Percentiles rank a stretch among this genome's conserved stretches.
These are phyloP conservation scores for Imleria badia DNA, from an alignment of 768 basidiomycete genomes.

Conservation along the genomic window DNA sequence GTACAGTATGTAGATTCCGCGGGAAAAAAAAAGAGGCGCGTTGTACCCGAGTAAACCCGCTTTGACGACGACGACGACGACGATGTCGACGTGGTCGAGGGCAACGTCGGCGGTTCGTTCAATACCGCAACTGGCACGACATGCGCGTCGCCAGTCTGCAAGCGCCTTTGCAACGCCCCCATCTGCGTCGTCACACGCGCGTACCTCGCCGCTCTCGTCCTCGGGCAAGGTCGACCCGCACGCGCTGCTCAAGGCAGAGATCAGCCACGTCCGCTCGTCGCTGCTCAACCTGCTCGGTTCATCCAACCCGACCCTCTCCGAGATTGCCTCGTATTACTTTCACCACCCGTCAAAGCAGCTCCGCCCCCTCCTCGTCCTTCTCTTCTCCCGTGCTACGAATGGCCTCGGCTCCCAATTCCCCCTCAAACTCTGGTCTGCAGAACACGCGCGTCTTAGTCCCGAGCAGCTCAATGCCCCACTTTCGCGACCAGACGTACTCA, in stretches of 20 bases:
- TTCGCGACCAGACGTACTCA: constrained; percentile 74
- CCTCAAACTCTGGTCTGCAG: constrained; percentile 59
- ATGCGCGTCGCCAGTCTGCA: constrained; percentile 37
- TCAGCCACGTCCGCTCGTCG: constrained; percentile 66
- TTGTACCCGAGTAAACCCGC: neutral
- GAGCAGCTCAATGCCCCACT: constrained; percentile 79
- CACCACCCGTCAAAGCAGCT: constrained; percentile 86
- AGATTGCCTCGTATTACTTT: constrained; percentile 93
- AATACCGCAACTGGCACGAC: constrained; percentile 5
- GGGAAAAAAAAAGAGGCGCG: constrained; percentile 21
- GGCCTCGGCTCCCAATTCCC: constrained; percentile 76
- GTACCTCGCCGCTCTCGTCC: constrained; percentile 19
- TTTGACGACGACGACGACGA: constrained; percentile 13
- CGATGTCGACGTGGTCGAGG: constrained; percentile 22
- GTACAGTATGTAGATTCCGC: constrained; percentile 10
- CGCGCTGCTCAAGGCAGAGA: constrained; percentile 67
- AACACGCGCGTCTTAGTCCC: constrained; percentile 51
- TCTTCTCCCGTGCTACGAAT: constrained; percentile 92
- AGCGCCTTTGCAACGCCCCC: constrained; percentile 40
- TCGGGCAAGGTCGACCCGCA: constrained; percentile 55
- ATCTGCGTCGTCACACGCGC: constrained; percentile 9
- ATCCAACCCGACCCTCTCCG: constrained; percentile 83
- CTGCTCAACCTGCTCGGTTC: constrained; percentile 81
- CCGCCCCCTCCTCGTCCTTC: constrained; percentile 83
- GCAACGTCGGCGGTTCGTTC: constrained; percentile 16